phyloP scores from a whole-genome alignment of 2,329 filamentous ascomycete genomes.

The Clonostachys sp. region DNA sequence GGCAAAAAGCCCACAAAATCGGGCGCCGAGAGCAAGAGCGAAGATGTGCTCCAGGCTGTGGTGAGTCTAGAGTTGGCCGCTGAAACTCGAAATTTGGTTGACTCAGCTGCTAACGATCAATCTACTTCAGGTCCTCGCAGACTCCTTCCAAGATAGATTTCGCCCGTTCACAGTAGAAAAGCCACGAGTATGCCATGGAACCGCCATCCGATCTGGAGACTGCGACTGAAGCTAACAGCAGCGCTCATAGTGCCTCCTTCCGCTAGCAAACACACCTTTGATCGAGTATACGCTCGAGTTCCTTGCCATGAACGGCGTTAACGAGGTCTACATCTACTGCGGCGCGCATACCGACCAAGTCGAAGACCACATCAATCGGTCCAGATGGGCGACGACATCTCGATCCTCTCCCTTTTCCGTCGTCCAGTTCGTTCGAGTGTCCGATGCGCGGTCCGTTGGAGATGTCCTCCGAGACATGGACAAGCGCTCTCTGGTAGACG shows the following conservation, averaged over 20 bases:
- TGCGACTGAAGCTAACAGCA: constrained; percentile 8
- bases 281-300: constrained; percentile 99
- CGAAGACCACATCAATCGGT: constrained; percentile 78
- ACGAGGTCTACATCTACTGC: constrained; percentile 90
- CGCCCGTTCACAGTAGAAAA: constrained; percentile 83
- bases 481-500: constrained; percentile 74
- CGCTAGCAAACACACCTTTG: constrained; percentile 86
- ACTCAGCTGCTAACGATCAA: neutral
- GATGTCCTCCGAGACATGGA: constrained; percentile 95
- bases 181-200: constrained; percentile 67
- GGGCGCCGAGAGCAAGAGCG: constrained; percentile 48
- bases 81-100: too few relatives aligned
- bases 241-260: constrained; percentile 71
- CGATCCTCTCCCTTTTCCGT: constrained; percentile 64
- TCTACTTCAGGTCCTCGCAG: constrained; percentile 68
- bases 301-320: constrained; percentile 89
- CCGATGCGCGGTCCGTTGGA: constrained; percentile 78
- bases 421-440: constrained; percentile 79
- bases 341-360: constrained; percentile 83
- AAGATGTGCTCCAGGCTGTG: constrained; percentile 54
- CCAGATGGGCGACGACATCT: constrained; percentile 62
- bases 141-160: constrained; percentile 92
- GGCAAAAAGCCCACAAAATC: constrained; percentile 48
- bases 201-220: neutral
- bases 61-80: constrained; percentile 27